phyloP scores from a whole-genome alignment of 495 filamentous ascomycete genomes.

The Neurospora cerealis region DNA sequence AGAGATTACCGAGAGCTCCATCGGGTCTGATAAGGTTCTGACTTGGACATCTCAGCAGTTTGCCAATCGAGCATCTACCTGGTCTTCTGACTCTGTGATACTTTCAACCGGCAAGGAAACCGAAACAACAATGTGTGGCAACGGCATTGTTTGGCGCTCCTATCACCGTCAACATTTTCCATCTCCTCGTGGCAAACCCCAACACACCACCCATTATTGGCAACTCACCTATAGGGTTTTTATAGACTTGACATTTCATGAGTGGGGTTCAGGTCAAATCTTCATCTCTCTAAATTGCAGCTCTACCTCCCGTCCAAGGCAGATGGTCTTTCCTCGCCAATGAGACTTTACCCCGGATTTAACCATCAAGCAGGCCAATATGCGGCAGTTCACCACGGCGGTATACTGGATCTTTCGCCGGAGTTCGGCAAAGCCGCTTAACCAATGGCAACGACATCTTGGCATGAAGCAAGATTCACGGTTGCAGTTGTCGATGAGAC shows the following conservation, averaged over 20 bases:
- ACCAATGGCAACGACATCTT: not conserved
- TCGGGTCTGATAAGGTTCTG: not conserved
- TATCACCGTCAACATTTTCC: not conserved
- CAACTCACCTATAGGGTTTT: not conserved
- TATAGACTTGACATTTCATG: too few relatives aligned
- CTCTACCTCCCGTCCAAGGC: not conserved
- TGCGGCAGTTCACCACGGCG: conserved; percentile 1
- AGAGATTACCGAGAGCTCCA: not conserved
- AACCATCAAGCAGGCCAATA: conserved; percentile 2
- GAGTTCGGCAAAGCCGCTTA: not conserved
- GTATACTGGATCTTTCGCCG: not conserved
- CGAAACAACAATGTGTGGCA: not conserved
- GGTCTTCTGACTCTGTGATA: not conserved
- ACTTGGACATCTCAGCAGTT: not conserved
- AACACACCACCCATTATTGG: not conserved
- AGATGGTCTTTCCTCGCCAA: not conserved
- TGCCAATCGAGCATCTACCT: not conserved
- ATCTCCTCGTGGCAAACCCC: not conserved
- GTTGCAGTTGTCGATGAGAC: not conserved
- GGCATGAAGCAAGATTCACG: not conserved
- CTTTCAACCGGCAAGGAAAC: not conserved
- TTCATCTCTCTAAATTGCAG: not conserved
- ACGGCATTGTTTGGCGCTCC: not conserved
- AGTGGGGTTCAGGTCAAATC: not conserved
- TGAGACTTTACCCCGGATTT: conserved; percentile 4